Base-by-base conservation (phyloP, 192 early-diverging fungal genomes). In the Geranomyces variabilis region DNA sequence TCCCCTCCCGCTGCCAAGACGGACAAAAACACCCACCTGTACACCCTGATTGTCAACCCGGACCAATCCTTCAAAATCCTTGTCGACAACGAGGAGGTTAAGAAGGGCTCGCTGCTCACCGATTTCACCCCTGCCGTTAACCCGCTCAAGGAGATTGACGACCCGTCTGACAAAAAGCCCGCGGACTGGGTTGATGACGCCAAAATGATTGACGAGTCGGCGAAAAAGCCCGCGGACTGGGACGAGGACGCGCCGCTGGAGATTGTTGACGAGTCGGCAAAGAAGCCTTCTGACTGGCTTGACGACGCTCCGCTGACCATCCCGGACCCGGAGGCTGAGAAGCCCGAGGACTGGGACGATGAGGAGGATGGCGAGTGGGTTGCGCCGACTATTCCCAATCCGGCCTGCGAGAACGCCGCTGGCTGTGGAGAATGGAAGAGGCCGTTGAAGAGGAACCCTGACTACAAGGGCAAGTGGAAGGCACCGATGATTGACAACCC, bases 351-450 rank as follows among this genome's bases (percentile, higher is more conserved):
- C 68, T 96, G 95, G 95, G 82, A 86, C 73, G 91, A 93, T 24
- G 93, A 94, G 55, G 93, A 95, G 78, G 94, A 96, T 75, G 95
- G 95, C 55, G 95, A 95, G 70, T 96, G 93, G 92, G 75, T 89
- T 47, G 82, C 93, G 7, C 90, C 90, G 22, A 76, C 83, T 56
- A 72, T 95, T 21, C 71, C 87, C 47, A 98, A 96, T 86, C 94
- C 95, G 48, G 90, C 92, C 33, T 96, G 87, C 79, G 84, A 87
- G 78, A 83, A 87, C 14, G 88, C 77, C 0, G 80, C 77, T 60
- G 83, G 79, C 55, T 96, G 94, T 73, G 95, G 95, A 29, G 79
- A 86, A 76, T 99, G 95, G 95, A 81, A 79, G 68, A 81, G 90
- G 56, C 91, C 91, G 48, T 79, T 81, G 79, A 96, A 94, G 74